Base-by-base conservation (phyloP, 768 basidiomycete genomes). In the Leccinum incarnatum region DNA sequence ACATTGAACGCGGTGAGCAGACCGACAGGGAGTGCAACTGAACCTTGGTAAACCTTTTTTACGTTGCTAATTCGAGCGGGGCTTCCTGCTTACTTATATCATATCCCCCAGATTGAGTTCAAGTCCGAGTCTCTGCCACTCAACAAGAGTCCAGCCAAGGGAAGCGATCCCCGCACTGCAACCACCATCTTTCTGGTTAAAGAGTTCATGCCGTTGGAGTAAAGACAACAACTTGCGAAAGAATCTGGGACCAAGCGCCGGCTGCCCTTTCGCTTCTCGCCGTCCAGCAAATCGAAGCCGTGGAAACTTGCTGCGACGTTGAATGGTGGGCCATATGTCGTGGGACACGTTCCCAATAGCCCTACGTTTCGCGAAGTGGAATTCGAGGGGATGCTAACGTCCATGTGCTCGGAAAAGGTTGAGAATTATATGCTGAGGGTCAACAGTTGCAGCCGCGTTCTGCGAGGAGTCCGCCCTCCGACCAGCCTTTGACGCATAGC, bases 121-220 rank as follows among this genome's bases (percentile, higher is more conserved):
- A 95, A n/a, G n/a, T n/a, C n/a, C n/a, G n/a, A 91, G 66, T 85
- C 92, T 0, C 77, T 89, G 2, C 86, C 91, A 49, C 32, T 80
- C 62, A 54, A 69, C 49, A 65, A 64, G 49, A 45, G 29, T 5
- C n/a, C 59, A 12, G 1, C 66, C 42, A 58, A 51, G 2, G 67
- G 68, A 4, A 68, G 68, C 4, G 91, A 95, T 68, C 91, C 91
- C 0, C 81, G 94, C n/a, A 87, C 83, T 1, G 77, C 85, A 1
- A 79, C 84, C 0, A 81, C 86, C 0, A 82, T 93, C 51, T 82
- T 97, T 54, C 75, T 98, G 8, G 95, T 93, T 62, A 95, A 99
- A 74, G 97, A 98, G 72, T 91, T 93, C 56, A 93, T 99, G 3
- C 96, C 95, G 1, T 75, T 83, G 40, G 95, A 94, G 69, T 94